These are phyloP conservation scores for Tetramitus jugosus DNA, from an alignment of 208 protist genomes.

Conservation along the genomic window DNA sequence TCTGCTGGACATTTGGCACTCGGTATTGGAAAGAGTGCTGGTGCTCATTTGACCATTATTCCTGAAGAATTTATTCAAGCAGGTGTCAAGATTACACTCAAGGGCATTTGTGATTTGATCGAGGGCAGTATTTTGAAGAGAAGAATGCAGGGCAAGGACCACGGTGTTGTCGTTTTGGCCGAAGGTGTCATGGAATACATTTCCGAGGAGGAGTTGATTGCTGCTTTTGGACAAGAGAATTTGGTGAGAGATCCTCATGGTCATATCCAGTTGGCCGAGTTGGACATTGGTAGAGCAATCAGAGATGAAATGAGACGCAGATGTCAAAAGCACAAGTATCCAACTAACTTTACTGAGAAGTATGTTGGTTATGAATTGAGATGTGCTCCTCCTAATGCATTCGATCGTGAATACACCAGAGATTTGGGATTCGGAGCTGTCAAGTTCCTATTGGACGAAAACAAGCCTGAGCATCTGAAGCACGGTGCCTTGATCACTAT, in stretches of 20 bases:
- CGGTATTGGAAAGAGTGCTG: constrained; percentile 23
- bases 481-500: constrained; percentile 10
- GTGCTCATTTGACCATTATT: constrained; percentile 28
- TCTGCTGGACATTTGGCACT: constrained; percentile 30
- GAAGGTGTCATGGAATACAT: constrained; percentile 30
- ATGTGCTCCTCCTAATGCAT: constrained; percentile 23
- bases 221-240: background rate
- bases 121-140: constrained; percentile 27
- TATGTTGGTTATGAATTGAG: constrained; percentile 33
- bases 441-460: background rate
- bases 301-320: constrained; percentile 21
- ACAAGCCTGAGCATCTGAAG: too few relatives aligned
- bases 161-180: constrained; percentile 27
- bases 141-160: constrained; percentile 15
- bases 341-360: constrained; percentile 21
- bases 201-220: constrained; percentile 9
- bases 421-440: constrained; percentile 28
- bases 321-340: background rate
- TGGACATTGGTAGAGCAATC: constrained; percentile 23
- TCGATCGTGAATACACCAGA: constrained; percentile 26
- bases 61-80: constrained; percentile 32
- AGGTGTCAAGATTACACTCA: constrained; percentile 2
- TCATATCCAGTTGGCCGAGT: constrained; percentile 26
- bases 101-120: constrained; percentile 18
- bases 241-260: constrained; percentile 15